Percentiles rank a stretch among this genome's conserved stretches.
Evolutionary conservation across 2,329 filamentous ascomycete genomes (phyloP).

Genomic region (Sporothrix mexicana): DNA sequence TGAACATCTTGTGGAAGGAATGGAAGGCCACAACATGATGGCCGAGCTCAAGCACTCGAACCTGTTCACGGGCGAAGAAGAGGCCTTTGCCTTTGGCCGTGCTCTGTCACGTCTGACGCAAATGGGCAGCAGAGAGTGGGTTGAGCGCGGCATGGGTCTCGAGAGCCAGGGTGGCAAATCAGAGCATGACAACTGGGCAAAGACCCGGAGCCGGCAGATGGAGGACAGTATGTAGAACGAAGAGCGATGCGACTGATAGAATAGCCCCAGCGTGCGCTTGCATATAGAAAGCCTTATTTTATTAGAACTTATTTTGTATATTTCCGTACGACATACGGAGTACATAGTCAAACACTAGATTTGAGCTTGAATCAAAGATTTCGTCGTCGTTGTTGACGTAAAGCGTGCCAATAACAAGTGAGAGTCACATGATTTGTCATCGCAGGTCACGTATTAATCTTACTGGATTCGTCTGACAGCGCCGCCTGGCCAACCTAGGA

Average conservation of each 20-base stretch:
- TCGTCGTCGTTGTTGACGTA: too few species aligned
- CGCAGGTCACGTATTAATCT: too few species aligned
- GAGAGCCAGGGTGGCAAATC: constrained; percentile 66
- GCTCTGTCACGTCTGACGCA: constrained; percentile 83
- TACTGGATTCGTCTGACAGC: too few species aligned
- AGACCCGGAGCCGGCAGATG: constrained; percentile 69
- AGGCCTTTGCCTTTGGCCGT: constrained; percentile 92
- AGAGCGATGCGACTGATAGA: neutral
- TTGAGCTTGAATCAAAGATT: too few species aligned
- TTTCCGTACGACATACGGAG: too few species aligned
- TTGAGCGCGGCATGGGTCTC: constrained; percentile 77
- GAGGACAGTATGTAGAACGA: constrained; percentile 66
- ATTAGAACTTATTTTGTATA: too few species aligned
- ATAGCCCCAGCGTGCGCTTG: neutral
- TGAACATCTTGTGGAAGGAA: constrained; percentile 83
- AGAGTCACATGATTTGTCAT: too few species aligned
- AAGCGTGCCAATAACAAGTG: too few species aligned
- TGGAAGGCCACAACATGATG: constrained; percentile 75
- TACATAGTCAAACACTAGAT: too few species aligned
- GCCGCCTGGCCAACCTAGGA: constrained; percentile 26
- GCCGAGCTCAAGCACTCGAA: constrained; percentile 81
- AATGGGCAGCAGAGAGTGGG: constrained; percentile 96
- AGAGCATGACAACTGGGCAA: constrained; percentile 69
- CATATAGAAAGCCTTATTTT: neutral
- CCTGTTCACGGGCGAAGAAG: constrained; percentile 93